Percentiles rank a stretch among this genome's conserved stretches.
These are phyloP conservation scores for Penicillium tannophilum DNA, from an alignment of 495 filamentous ascomycete genomes.

Conservation along the genomic window DNA sequence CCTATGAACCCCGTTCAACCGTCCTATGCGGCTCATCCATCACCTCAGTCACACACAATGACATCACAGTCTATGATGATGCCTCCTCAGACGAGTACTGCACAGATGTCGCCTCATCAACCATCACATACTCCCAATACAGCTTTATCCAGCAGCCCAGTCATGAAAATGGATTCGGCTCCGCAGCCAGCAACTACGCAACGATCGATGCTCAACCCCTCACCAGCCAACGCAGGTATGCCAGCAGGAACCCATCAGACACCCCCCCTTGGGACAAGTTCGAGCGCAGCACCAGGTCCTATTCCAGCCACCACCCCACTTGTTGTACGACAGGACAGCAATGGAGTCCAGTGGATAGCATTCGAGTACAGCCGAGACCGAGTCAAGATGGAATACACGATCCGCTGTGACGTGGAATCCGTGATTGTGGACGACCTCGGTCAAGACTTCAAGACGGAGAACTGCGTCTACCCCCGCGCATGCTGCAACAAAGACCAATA, in stretches of 20 bases:
- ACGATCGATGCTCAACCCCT: conserved; percentile 44
- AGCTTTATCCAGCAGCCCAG: conserved; percentile 39
- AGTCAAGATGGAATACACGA: conserved; percentile 99
- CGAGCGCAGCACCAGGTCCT: conserved; percentile 93
- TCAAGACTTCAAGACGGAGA: conserved; percentile 92
- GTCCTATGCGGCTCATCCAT: conserved; percentile 73
- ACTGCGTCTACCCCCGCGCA: conserved; percentile 95
- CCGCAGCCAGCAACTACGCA: conserved; percentile 50
- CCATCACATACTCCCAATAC: conserved; percentile 43
- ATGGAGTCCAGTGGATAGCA: conserved; percentile 98
- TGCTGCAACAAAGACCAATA: conserved; percentile 96
- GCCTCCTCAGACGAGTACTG: conserved; percentile 65
- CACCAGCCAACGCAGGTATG: conserved; percentile 51
- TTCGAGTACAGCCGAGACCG: conserved; percentile 98
- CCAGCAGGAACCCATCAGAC: conserved; percentile 52
- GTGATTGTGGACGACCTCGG: conserved; percentile 85
- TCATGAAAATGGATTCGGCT: conserved; percentile 40
- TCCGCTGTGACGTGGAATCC: conserved; percentile 96
- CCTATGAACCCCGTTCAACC: conserved; percentile 70
- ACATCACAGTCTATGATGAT: conserved; percentile 65
- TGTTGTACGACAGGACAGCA: conserved; percentile 92
- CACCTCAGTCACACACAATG: conserved; percentile 66
- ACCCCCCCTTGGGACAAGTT: conserved; percentile 56
- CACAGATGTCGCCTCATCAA: conserved; percentile 57
- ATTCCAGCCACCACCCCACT: conserved; percentile 97